Evolutionary conservation across 2,329 filamentous ascomycete species (phyloP).

Genomic region (Monosporascus ibericus): DNA sequence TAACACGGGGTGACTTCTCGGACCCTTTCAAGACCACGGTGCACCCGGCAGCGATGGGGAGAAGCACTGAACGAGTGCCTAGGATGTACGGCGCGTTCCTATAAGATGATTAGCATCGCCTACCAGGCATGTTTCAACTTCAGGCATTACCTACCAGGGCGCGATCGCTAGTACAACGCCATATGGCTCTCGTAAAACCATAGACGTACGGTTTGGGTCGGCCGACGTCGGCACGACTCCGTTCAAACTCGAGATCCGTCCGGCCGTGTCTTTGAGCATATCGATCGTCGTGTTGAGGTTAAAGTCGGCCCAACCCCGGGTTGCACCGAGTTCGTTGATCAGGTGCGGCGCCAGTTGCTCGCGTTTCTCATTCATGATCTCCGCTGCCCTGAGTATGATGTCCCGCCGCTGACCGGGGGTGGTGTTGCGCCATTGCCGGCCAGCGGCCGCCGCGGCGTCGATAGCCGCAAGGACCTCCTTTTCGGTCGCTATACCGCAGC

Average conservation of each 20-base stretch:
- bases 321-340: conserved; percentile 31
- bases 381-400: conserved; percentile 57
- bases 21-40: conserved; percentile 59
- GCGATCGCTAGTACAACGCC: conserved; percentile 62
- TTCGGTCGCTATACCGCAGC: conserved; percentile 49
- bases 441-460: conserved; percentile 48
- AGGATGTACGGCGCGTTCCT: conserved; percentile 40
- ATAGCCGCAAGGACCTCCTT: conserved; percentile 45
- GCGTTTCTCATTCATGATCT: conserved; percentile 46
- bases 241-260: conserved; percentile 25
- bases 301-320: conserved; percentile 23
- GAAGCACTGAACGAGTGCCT: conserved; percentile 38
- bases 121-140: not conserved
- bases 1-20: conserved; percentile 51
- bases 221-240: conserved; percentile 26
- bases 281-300: conserved; percentile 28
- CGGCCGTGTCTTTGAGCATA: conserved; percentile 32
- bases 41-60: conserved; percentile 60
- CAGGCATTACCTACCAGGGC: conserved; percentile 47
- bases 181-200: conserved; percentile 61
- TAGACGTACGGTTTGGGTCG: conserved; percentile 44
- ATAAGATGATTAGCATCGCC: conserved; percentile 5
- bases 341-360: conserved; percentile 51
- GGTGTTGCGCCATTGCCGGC: conserved; percentile 55
- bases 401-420: conserved; percentile 51